A percentile compares a stretch with the other conserved stretches of the same genome.
Conservation (phyloP, 129 eudicot genomes). For the Flaveria linearis region DNA sequence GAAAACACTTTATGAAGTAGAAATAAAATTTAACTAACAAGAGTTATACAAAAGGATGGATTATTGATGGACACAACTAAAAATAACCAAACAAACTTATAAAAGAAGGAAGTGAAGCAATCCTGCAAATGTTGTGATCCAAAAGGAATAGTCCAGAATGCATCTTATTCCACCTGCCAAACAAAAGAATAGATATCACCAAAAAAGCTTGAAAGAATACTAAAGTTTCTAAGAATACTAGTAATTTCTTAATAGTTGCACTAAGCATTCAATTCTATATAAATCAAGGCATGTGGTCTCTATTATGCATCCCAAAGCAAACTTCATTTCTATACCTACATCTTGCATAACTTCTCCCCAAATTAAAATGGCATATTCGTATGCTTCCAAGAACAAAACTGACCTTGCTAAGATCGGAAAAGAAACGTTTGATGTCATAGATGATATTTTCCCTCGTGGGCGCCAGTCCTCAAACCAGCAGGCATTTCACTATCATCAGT, state of each 20-base stretch:
- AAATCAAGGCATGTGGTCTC: conserved; percentile 8
- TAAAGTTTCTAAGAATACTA: background rate
- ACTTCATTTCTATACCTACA: background rate
- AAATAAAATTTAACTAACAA: background rate
- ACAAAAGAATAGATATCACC: background rate
- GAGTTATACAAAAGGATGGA: background rate
- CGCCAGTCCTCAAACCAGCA: background rate
- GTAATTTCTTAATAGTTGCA: conserved; percentile 10
- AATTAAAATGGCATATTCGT: conserved; percentile 27
- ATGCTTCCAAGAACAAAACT: conserved; percentile 1
- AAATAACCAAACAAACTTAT: background rate
- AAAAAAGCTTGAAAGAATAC: background rate
- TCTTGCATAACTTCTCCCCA: background rate
- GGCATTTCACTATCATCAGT: conserved; percentile 17
- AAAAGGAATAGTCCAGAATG: conserved; percentile 6
- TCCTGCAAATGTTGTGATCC: background rate
- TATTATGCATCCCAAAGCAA: conserved; percentile 24
- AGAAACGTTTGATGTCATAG: conserved; percentile 37
- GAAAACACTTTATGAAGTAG: background rate
- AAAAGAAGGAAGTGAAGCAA: background rate
- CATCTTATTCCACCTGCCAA: background rate
- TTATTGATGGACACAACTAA: background rate
- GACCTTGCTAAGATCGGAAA: conserved; percentile 34
- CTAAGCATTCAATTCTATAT: conserved; percentile 22
- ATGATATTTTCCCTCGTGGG: conserved; percentile 21